These are phyloP conservation scores for Nakaseomyces delphensis DNA, from an alignment of 1,139 yeast species.

Conservation along the genomic window DNA sequence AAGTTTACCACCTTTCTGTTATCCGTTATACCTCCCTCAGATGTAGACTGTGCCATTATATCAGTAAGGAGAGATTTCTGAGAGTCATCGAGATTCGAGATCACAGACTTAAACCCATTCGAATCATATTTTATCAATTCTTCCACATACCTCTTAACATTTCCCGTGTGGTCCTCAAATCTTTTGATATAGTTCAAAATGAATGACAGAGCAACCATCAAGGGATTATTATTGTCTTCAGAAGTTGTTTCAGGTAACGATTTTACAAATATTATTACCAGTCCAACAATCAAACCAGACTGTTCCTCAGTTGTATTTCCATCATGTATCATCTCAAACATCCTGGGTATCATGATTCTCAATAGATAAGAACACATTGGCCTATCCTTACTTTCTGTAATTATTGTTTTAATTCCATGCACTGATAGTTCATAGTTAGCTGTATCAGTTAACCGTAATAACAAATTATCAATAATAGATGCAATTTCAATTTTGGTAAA, in stretches of 20 bases:
- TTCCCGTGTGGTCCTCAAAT: neutral
- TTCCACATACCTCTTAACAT: neutral
- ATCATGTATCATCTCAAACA: slow-evolving; percentile 12
- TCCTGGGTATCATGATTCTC: slow-evolving; percentile 13
- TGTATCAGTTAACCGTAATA: slow-evolving; percentile 13
- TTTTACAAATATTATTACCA: neutral
- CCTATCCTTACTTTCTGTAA: slow-evolving; percentile 5
- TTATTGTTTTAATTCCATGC: slow-evolving; percentile 17
- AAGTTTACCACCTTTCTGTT: neutral
- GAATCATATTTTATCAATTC: neutral
- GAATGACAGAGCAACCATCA: neutral
- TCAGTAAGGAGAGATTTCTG: neutral
- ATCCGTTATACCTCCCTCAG: neutral
- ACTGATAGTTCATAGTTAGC: slow-evolving; percentile 10
- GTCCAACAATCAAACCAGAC: neutral
- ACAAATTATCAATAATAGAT: slow-evolving; percentile 11
- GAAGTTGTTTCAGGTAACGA: neutral
- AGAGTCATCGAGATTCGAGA: neutral
- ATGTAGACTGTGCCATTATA: neutral
- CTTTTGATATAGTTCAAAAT: neutral
- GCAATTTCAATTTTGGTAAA: slow-evolving; percentile 19
- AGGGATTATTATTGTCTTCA: neutral
- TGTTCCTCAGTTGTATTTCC: neutral
- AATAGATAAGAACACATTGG: slow-evolving; percentile 7
- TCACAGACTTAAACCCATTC: neutral